Percentiles rank a stretch among this genome's conserved stretches.
phyloP scores from a whole-genome alignment of 768 basidiomycete genomes.

The Amanita molliuscula region DNA sequence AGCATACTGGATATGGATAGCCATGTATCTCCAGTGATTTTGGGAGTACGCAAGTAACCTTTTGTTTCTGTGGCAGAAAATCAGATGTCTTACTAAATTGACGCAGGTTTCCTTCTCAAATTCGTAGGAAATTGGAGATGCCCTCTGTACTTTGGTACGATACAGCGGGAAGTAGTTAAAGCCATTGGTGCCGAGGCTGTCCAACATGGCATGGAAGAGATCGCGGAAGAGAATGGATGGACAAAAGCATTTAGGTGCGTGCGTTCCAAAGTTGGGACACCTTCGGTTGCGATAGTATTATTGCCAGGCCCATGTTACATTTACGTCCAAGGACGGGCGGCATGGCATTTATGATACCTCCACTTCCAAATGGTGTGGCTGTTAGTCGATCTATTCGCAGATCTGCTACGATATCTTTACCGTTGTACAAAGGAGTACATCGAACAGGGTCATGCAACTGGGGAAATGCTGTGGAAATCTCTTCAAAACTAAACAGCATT shows the following conservation, averaged over 20 bases:
- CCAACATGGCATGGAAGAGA: conserved; percentile 21
- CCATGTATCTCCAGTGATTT: conserved; percentile 22
- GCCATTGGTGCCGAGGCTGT: conserved; percentile 33
- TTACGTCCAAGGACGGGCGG: conserved; percentile 10
- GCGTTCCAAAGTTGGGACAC: background rate
- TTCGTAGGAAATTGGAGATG: conserved; percentile 23
- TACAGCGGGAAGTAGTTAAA: conserved; percentile 16
- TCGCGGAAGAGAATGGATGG: conserved; percentile 30
- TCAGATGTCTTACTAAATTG: background rate
- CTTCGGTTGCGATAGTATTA: background rate
- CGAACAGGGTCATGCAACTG: conserved; percentile 23
- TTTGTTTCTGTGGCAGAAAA: conserved; percentile 9
- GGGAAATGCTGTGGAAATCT: conserved; percentile 26
- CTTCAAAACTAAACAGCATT: conserved; percentile 25
- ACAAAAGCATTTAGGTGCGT: conserved; percentile 30
- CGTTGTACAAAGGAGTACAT: conserved; percentile 28
- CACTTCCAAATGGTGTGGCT: conserved; percentile 24
- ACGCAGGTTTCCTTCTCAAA: conserved; percentile 13
- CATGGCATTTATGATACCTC: conserved; percentile 9
- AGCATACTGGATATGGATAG: conserved; percentile 27
- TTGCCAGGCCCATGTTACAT: conserved; percentile 15
- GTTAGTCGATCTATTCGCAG: conserved; percentile 24
- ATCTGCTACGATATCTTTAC: conserved; percentile 32
- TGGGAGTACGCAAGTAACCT: conserved; percentile 25
- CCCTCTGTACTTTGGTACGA: conserved; percentile 34